These are phyloP conservation scores for Hericium rajendrae DNA, from an alignment of 768 basidiomycete genomes.

Conservation along the genomic window DNA sequence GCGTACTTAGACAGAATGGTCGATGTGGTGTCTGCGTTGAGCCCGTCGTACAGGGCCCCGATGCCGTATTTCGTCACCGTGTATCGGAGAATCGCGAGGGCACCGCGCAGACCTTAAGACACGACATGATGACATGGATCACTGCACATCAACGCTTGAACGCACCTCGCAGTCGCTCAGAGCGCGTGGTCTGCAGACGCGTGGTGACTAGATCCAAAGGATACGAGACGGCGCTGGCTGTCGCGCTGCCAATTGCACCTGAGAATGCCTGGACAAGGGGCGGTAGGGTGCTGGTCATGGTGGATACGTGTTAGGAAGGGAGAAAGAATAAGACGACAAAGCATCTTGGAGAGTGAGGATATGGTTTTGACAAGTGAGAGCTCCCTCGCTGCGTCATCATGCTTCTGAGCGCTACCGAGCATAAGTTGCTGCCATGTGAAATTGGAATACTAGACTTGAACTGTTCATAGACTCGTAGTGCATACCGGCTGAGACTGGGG, in stretches of 20 bases:
- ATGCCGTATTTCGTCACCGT: conserved; percentile 33
- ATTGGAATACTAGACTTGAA: too few species aligned
- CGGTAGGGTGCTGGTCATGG: conserved; percentile 49
- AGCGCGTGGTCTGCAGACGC: conserved; percentile 25
- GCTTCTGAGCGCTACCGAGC: too few species aligned
- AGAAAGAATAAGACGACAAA: neutral
- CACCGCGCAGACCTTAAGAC: conserved; percentile 22
- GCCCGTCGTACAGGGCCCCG: conserved; percentile 39
- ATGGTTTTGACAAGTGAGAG: neutral
- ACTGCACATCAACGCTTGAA: neutral
- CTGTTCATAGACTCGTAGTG: too few species aligned
- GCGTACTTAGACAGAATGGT: conserved; percentile 45
- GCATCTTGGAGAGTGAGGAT: neutral
- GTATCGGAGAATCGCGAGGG: conserved; percentile 24
- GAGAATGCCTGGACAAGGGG: conserved; percentile 51
- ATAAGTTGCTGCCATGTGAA: too few species aligned
- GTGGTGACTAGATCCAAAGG: conserved; percentile 53
- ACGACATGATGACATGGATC: neutral
- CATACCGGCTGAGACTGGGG: too few species aligned
- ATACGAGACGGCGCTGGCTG: conserved; percentile 43
- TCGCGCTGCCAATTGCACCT: conserved; percentile 45
- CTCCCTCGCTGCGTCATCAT: too few species aligned
- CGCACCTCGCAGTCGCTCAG: conserved; percentile 13
- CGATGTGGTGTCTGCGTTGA: conserved; percentile 42
- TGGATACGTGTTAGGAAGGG: neutral